Base-by-base conservation (phyloP, 169 alveolate species). In the Babesia caballi region DNA sequence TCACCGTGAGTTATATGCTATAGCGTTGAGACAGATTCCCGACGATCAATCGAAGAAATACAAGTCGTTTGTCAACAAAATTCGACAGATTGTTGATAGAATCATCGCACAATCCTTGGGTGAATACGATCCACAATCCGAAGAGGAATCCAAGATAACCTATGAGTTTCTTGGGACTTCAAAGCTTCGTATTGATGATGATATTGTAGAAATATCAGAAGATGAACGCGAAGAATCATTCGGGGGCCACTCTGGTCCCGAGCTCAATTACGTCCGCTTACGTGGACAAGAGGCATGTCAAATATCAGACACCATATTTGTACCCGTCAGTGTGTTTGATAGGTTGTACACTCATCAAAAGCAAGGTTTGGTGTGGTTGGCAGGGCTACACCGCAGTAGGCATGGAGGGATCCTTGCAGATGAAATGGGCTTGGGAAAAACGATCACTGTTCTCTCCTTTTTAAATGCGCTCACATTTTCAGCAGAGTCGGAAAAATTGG, bases 391-490 rank as follows among this genome's bases (percentile, higher is more conserved):
- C 56, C 41, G 21, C 7, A 21, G 66, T 27, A 72, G 53, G 35
- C 69, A 47, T 51, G 88, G 88, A 17, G 88, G 88, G 15, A 81
- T 92, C 28, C 66, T 92, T 19, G 96, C 96, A 3, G 96, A 92
- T 82, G 96, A 92, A 61, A 92, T 92, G 96, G 96, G 96, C 3
- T 83, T 92, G 92, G 96, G 85, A 8, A 81, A 67, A 51, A 66
- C 85, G n/a, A 51, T 60, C 27, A 66, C 86, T 17, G 35, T 81
- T 5, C 47, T 71, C 36, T 54, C 86, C 3, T 49, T 69, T 41
- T 42, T 81, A 27, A 63, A 66, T 49, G 66, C 84, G 9, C 44
- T 57, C n/a, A 59, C 61, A 4, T 77, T 76, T 49, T 80, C 82
- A 4, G 33, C 30, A 14, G 66, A 72, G 25, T 30, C 46, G n/a